Conservation (phyloP, 805 yeast species). For the Martiniozyma abietophila region DNA sequence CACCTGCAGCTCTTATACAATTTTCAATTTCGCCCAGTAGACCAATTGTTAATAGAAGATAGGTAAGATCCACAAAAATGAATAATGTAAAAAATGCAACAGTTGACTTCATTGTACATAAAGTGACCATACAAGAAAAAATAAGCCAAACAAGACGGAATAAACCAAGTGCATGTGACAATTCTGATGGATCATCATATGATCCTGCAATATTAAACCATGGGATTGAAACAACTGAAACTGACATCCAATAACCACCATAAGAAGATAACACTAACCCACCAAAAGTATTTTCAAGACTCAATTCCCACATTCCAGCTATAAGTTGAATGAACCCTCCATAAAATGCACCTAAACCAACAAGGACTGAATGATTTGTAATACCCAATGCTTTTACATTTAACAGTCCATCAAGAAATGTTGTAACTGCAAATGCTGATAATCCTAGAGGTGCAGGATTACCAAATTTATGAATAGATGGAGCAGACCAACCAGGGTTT, state of each 20-base stretch:
- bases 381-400: slow-evolving; percentile 65
- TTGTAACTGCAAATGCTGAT: slow-evolving; percentile 63
- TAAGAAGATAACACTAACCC: slow-evolving; percentile 50
- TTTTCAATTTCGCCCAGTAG: slow-evolving; percentile 34
- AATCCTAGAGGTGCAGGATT: slow-evolving; percentile 74
- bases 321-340: slow-evolving; percentile 65
- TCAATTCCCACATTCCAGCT: slow-evolving; percentile 70
- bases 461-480: slow-evolving; percentile 51
- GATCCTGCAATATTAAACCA: slow-evolving; percentile 49
- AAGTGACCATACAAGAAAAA: slow-evolving; percentile 47
- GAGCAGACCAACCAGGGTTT: slow-evolving; percentile 57
- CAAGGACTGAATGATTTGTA: slow-evolving; percentile 47
- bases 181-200: slow-evolving; percentile 33
- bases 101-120: slow-evolving; percentile 50
- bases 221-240: slow-evolving; percentile 53
- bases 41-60: slow-evolving; percentile 42
- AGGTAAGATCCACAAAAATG: slow-evolving; percentile 44
- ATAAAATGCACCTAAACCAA: slow-evolving; percentile 58
- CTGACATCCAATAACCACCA: slow-evolving; percentile 73
- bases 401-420: slow-evolving; percentile 53
- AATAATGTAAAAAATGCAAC: slow-evolving; percentile 43
- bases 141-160: slow-evolving; percentile 55
- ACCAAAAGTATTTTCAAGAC: slow-evolving; percentile 67
- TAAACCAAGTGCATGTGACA: slow-evolving; percentile 46
- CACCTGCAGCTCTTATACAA: slow-evolving; percentile 48